Evolutionary conservation across 208 protist species (phyloP).

Genomic region (Endotrypanum monterogeii): DNA sequence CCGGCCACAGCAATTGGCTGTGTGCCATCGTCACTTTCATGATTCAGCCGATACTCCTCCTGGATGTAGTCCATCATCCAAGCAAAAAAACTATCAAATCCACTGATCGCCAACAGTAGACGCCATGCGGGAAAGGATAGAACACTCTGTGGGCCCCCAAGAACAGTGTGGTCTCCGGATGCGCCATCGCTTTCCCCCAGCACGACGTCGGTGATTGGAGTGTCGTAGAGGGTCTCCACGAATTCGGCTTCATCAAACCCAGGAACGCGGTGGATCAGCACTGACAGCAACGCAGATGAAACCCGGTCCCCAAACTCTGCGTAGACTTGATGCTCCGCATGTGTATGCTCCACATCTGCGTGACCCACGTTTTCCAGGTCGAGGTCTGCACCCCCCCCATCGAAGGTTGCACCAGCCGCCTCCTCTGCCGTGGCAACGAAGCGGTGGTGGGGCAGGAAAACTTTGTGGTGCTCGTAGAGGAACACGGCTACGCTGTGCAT

Average conservation of each 20-base stretch:
- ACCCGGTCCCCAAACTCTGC: constrained; percentile 54
- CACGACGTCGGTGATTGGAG: constrained; percentile 32
- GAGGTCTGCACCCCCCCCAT: background rate
- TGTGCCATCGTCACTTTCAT: constrained; percentile 14
- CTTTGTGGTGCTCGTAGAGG: constrained; percentile 69
- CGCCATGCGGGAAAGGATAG: constrained; percentile 84
- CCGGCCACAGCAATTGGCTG: constrained; percentile 51
- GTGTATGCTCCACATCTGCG: constrained; percentile 47
- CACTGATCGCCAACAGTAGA: constrained; percentile 73
- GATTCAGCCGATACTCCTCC: constrained; percentile 73
- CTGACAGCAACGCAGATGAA: constrained; percentile 51
- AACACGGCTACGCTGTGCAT: constrained; percentile 57
- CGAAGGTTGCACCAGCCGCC: background rate
- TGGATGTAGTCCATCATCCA: constrained; percentile 88
- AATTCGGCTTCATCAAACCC: constrained; percentile 83
- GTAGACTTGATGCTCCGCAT: constrained; percentile 75
- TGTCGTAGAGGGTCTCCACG: constrained; percentile 72
- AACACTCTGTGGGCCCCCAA: constrained; percentile 36
- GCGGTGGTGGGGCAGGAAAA: constrained; percentile 57
- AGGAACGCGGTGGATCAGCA: constrained; percentile 46
- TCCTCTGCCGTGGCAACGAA: background rate
- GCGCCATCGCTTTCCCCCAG: background rate
- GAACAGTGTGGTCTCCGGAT: background rate
- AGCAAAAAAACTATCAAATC: constrained; percentile 77
- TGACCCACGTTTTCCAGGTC: background rate